Percentiles rank a stretch among this genome's conserved stretches.
These are phyloP conservation scores for Echeveria elegans DNA, from an alignment of 164 flowering plant genomes.

Conservation along the genomic window DNA sequence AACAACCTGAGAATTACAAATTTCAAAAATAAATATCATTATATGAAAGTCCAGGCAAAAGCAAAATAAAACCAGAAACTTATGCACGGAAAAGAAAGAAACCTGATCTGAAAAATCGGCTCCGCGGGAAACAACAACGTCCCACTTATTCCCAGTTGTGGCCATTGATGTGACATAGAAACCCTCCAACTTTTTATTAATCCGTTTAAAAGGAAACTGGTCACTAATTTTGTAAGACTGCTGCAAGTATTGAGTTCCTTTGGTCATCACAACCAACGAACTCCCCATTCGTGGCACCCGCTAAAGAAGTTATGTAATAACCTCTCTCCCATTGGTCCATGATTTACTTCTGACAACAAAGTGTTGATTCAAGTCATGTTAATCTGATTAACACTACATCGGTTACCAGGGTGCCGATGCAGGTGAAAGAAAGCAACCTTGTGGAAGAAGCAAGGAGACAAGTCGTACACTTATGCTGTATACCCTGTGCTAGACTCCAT, in stretches of 20 bases:
- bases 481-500: constrained; percentile 88
- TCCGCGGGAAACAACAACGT: not conserved
- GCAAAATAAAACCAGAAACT: too few species aligned
- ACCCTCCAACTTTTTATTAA: not conserved
- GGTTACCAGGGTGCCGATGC: too few species aligned
- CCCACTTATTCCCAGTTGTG: not conserved
- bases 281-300: not conserved
- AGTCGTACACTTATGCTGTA: not conserved
- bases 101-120: not conserved
- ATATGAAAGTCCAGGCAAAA: too few species aligned
- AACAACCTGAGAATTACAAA: not conserved
- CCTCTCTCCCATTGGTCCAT: not conserved
- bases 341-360: not conserved
- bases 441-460: not conserved
- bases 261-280: not conserved
- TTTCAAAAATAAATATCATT: too few species aligned
- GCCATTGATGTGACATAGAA: not conserved
- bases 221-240: not conserved
- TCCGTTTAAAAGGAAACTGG: not conserved
- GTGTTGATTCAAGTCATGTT: not conserved
- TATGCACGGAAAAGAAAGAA: too few species aligned
- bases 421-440: not conserved
- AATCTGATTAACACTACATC: too few species aligned
- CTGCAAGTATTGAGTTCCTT: not conserved
- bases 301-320: not conserved